These are phyloP conservation scores for Trichoderma afroharzianum DNA, from an alignment of 2,329 filamentous ascomycete species.

Conservation along the genomic window DNA sequence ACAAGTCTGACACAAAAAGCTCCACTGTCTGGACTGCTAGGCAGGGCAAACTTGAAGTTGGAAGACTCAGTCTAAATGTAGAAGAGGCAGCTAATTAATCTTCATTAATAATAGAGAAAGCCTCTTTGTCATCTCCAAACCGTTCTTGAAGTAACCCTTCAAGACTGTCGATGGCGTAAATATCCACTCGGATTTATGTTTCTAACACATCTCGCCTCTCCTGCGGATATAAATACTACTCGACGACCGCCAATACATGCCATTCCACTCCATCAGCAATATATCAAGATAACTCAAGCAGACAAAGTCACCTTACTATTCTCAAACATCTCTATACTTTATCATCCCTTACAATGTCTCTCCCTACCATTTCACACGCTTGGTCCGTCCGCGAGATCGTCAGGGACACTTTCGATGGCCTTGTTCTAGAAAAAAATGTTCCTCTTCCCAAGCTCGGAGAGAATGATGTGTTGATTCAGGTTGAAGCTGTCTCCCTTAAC, in stretches of 20 bases:
- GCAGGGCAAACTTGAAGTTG: not conserved
- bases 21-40: not conserved
- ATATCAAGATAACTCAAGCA: not conserved
- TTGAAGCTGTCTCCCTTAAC: constrained; percentile 25
- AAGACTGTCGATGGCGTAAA: not conserved
- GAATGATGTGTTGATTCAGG: constrained; percentile 20
- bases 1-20: not conserved
- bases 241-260: not conserved
- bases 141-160: not conserved
- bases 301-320: no score
- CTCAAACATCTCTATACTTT: not conserved
- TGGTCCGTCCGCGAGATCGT: not conserved
- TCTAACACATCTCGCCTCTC: not conserved
- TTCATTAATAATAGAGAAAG: not conserved
- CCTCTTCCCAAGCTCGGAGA: not conserved
- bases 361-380: not conserved
- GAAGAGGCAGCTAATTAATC: not conserved
- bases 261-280: not conserved
- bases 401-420: not conserved
- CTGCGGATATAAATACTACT: not conserved
- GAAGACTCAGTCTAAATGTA: not conserved
- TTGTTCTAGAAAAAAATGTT: not conserved
- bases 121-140: not conserved
- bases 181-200: not conserved
- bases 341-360: not conserved